A percentile compares a stretch with the other conserved stretches of the same genome.
Evolutionary conservation across 176 grass and related monocot species (phyloP).

Genomic region (Paspalum vaginatum): DNA sequence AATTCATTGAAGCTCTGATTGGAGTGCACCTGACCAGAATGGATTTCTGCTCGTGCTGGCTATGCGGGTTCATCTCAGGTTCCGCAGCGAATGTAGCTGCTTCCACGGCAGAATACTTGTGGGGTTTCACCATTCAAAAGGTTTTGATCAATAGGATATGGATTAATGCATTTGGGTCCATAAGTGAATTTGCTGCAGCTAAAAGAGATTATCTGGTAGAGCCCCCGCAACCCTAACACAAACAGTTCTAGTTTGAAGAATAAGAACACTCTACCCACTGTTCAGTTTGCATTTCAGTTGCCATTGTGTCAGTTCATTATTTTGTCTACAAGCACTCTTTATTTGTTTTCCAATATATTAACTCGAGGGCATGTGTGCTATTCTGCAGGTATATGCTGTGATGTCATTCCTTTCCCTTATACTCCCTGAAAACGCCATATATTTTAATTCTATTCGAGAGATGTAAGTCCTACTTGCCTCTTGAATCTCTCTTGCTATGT

Average conservation of each 20-base stretch:
- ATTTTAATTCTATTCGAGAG: conserved; percentile 93
- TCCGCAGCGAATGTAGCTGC: neutral
- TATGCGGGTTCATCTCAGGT: neutral
- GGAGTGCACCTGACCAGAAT: neutral
- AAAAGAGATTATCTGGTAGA: neutral
- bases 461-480: conserved; percentile 63
- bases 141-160: neutral
- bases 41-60: neutral
- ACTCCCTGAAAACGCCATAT: conserved; percentile 69
- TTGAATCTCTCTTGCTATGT: neutral
- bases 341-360: neutral
- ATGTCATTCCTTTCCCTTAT: conserved; percentile 96
- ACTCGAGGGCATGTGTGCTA: neutral
- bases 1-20: neutral
- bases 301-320: neutral
- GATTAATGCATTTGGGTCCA: neutral
- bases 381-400: conserved; percentile 89
- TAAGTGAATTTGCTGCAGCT: neutral
- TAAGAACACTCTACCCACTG: neutral
- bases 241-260: neutral
- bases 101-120: neutral
- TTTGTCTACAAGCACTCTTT: neutral
- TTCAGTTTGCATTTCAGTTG: conserved; percentile 17
- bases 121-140: neutral
- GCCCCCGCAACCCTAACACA: neutral